Evolutionary conservation across 352 stramenopile species (phyloP).

Genomic region (Globisporangium ultimum): DNA sequence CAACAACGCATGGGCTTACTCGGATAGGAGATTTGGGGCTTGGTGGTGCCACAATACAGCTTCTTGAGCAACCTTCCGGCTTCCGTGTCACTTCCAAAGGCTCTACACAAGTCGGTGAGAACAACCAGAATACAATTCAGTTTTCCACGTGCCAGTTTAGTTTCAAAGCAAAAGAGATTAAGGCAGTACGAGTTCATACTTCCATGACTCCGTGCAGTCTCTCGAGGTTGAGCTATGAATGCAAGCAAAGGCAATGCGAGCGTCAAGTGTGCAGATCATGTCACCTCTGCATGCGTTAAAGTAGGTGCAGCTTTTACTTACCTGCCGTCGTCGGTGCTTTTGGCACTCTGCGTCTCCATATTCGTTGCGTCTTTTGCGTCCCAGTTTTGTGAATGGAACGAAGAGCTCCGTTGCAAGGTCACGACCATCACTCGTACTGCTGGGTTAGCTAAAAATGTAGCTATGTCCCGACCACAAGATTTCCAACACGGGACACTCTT

Average conservation of each 20-base stretch:
- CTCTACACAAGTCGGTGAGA: conserved; percentile 19
- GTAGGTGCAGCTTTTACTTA: not conserved
- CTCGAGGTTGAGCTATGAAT: not conserved
- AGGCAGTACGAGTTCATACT: not conserved
- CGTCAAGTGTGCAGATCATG: not conserved
- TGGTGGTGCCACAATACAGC: conserved; percentile 62
- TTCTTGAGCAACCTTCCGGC: conserved; percentile 71
- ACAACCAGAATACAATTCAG: not conserved
- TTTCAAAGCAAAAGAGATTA: too few relatives aligned
- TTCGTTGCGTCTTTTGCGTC: not conserved
- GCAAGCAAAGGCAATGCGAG: not conserved
- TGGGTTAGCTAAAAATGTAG: not conserved
- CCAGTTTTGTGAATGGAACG: not conserved
- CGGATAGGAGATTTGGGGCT: conserved; percentile 67
- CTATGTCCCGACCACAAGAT: not conserved
- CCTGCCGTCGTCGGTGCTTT: not conserved
- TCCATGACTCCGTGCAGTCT: conserved; percentile 16
- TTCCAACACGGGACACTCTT: not conserved
- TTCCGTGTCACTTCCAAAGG: conserved; percentile 74
- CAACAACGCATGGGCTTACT: conserved; percentile 32
- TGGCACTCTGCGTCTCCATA: not conserved
- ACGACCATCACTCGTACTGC: not conserved
- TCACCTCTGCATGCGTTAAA: not conserved
- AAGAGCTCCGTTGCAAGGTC: not conserved
- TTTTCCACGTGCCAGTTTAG: too few relatives aligned